A percentile compares a stretch with the other conserved stretches of the same genome.
Conservation (phyloP, 306 rosid species). For the Astragalus membranaceus region DNA sequence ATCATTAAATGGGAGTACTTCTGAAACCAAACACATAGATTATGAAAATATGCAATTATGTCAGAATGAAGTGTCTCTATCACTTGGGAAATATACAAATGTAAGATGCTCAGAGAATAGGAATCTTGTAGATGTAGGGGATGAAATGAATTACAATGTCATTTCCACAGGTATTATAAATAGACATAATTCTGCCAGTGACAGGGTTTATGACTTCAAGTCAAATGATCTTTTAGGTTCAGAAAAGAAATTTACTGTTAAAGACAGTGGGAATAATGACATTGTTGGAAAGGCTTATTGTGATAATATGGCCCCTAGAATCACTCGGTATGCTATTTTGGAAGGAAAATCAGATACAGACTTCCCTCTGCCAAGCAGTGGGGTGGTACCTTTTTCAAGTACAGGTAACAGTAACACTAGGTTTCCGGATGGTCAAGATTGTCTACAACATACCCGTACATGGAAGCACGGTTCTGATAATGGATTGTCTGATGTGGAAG, state of each 20-base stretch:
- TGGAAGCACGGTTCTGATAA: slow-evolving; percentile 27
- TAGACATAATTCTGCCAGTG: slow-evolving; percentile 21
- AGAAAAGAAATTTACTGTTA: slow-evolving; percentile 24
- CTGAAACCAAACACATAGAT: slow-evolving; percentile 32
- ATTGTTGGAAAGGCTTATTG: slow-evolving; percentile 16
- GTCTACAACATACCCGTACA: slow-evolving; percentile 25
- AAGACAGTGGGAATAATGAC: slow-evolving; percentile 28
- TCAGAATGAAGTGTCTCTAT: slow-evolving; percentile 30
- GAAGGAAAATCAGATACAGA: slow-evolving; percentile 31
- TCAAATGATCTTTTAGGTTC: slow-evolving; percentile 23
- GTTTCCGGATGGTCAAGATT: slow-evolving; percentile 26
- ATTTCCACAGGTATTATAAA: slow-evolving; percentile 23
- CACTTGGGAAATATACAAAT: slow-evolving; percentile 25
- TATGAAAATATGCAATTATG: slow-evolving; percentile 28
- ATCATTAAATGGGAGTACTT: slow-evolving; percentile 23
- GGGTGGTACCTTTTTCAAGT: slow-evolving; percentile 25
- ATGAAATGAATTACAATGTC: slow-evolving; percentile 23
- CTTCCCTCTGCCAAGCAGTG: slow-evolving; percentile 26
- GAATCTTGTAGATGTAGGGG: slow-evolving; percentile 23
- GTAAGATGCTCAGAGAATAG: slow-evolving; percentile 30
- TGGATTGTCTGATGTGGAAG: slow-evolving; percentile 23
- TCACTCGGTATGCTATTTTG: slow-evolving; percentile 17
- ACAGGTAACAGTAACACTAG: slow-evolving; percentile 32
- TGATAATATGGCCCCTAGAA: slow-evolving; percentile 20
- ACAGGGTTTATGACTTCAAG: slow-evolving; percentile 20